These are phyloP conservation scores for Neostapfia colusana DNA, from an alignment of 176 grass and related monocot genomes.

Conservation along the genomic window DNA sequence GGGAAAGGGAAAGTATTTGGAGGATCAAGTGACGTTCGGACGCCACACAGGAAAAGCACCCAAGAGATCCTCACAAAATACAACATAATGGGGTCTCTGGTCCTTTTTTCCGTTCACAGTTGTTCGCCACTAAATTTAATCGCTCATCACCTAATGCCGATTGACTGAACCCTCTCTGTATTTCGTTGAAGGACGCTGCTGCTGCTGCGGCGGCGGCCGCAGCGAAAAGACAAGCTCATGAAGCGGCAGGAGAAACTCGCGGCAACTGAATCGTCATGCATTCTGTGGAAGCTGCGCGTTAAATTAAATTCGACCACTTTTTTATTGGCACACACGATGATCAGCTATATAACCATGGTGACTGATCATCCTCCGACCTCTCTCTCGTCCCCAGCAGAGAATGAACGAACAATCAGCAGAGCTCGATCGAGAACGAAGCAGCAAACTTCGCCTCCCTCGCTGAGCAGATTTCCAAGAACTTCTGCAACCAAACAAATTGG, in stretches of 20 bases:
- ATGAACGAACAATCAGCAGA: constrained; percentile 70
- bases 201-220: constrained; percentile 75
- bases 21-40: constrained; percentile 54
- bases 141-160: too few species aligned
- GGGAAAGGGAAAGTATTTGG: constrained; percentile 60
- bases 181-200: constrained; percentile 59
- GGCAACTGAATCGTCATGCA: constrained; percentile 35
- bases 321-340: neutral
- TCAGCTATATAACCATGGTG: neutral
- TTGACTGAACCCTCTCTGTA: neutral
- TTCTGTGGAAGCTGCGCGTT: neutral
- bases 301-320: neutral
- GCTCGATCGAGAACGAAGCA: constrained; percentile 79
- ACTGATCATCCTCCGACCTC: neutral
- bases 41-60: constrained; percentile 70
- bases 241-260: constrained; percentile 85
- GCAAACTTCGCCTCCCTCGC: constrained; percentile 72
- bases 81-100: constrained; percentile 68
- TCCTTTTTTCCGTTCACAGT: neutral
- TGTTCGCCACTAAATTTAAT: too few species aligned
- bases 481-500: too few species aligned
- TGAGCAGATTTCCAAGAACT: constrained; percentile 65
- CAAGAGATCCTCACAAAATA: constrained; percentile 96
- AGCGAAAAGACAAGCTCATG: constrained; percentile 80
- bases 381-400: constrained; percentile 50